Base-by-base conservation (phyloP, 2,329 filamentous ascomycete genomes). In the Colletotrichum nymphaeae region DNA sequence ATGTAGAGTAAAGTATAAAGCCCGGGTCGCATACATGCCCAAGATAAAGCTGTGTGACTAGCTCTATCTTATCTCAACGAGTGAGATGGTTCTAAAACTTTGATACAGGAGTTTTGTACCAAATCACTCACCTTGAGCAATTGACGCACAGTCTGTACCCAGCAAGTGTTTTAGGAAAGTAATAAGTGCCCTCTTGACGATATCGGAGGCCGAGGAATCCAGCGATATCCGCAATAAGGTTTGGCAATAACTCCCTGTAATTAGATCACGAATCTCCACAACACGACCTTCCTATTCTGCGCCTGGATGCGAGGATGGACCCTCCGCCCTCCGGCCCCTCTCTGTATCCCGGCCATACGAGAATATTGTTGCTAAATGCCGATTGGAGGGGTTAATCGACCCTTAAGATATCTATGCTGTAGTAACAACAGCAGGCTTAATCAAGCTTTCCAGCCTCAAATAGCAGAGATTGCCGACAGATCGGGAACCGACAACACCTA, bases 391-490 rank as follows among this genome's bases (percentile, higher is more conserved):
- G 52, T 65, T 65, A 49, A 35, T 58, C 6, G 22, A 30, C 28
- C 55, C 11, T 14, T 22, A 6, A 46, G 46, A 70, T 7, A 7
- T 16, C 12, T 19, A 42, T 14, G 14, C 19, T 56, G 32, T n/a
- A 30, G 32, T 55, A 46, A 22, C 42, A 22, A 26, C 4, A 22
- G 42, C 5, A 32, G 46, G 26, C 63, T 11, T 49, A 14, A 49
- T 63, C 49, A 71, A 71, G 68, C 68, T 71, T 70, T 62, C 56
- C 6, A 57, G 49, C 57, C 56, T 35, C 55, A 67, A 62, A 32
- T 42, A 11, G n/a, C 16, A 12, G 24, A 71, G 68, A 67, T 67
- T 67, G 22, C 56, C 63, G 56, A 56, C 12, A 46, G 57, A 67
- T 67, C 63, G 63, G 69, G 49, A 28, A 62, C 37, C 35, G 46